Evolutionary conservation across 371 early-diverging fungal species (phyloP), one percentile per base, ranked within the genome.

Genomic region (Mucor sp.): DNA sequence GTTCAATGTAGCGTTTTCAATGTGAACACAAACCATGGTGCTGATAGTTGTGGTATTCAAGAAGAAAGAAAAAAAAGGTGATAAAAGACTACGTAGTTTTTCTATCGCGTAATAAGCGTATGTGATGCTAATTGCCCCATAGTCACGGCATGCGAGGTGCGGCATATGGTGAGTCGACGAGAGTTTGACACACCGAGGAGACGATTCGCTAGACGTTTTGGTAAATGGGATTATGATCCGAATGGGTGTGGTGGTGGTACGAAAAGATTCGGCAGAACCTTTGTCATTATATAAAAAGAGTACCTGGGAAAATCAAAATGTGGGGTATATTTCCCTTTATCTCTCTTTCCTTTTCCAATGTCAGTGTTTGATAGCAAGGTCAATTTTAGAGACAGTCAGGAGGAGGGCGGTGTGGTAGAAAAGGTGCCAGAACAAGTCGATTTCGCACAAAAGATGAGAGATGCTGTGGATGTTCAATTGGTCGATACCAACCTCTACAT

Each of bases 401-500:
- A 33, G 8, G 57, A 57, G 32, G 57, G 57, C n/a, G n/a, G n/a
- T 17, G 6, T 32, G 3, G 8, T 21, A 17, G 41, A 60, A 27
- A 32, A 32, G 15, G 15, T n/a, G 11, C 43, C 57, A 6, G 15
- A 62, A 17, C 28, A 9, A 6, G 30, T 57, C 3, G 68, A 71
- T 48, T 67, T 65, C 27, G 58, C 44, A 11, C 17, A 33, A 7
- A 56, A 62, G 17, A 68, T 72, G 65, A 60, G 19, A 43, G 56
- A 65, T 39, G 66, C 68, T 17, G 53, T 72, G 17, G 73, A 68
- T 37, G 73, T 72, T 7, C 62, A 68, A 50, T 32, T 58, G 47
- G 81, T 90, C 17, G 95, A 93, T 63, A 80, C 81, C 4, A 87
- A 94, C 68, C 74, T 93, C 30, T 95, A 83, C 68, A 81, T 89